A percentile compares a stretch with the other conserved stretches of the same genome.
phyloP scores from a whole-genome alignment of 163 green algal species.

The Chlorella variabilis region DNA sequence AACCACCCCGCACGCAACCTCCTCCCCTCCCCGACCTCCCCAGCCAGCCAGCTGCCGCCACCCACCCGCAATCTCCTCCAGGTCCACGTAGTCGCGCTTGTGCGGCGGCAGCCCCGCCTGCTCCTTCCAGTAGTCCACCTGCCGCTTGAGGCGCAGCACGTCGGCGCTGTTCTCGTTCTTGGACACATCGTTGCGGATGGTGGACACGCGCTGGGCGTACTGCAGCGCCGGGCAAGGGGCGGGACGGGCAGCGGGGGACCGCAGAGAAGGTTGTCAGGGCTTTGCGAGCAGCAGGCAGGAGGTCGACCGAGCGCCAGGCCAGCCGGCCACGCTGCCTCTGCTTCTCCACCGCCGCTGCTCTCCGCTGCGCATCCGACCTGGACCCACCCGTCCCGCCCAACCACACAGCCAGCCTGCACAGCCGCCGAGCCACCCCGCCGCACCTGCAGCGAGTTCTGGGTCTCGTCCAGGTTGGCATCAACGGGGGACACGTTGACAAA shows the following conservation, averaged over 20 bases:
- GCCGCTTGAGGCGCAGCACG: constrained; percentile 76
- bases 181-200: constrained; percentile 93
- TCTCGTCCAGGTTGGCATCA: constrained; percentile 92
- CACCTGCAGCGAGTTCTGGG: constrained; percentile 81
- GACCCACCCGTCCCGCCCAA: too few species aligned
- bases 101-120: constrained; percentile 70
- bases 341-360: too few species aligned
- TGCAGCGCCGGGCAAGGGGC: constrained; percentile 37
- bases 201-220: constrained; percentile 96
- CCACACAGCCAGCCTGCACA: too few species aligned
- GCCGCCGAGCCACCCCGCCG: too few species aligned
- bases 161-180: constrained; percentile 91
- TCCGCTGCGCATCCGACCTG: too few species aligned
- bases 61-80: constrained; percentile 44
- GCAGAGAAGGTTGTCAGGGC: neutral
- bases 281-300: neutral
- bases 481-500: constrained; percentile 95
- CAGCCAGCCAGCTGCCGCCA: neutral
- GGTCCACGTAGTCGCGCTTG: constrained; percentile 57
- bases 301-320: too few species aligned
- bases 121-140: constrained; percentile 80
- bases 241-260: neutral
- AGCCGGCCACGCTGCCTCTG: too few species aligned
- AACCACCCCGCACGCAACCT: too few species aligned
- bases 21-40: too few species aligned